Percentiles rank a stretch among this genome's conserved stretches.
Evolutionary conservation across 2,329 filamentous ascomycete genomes (phyloP).

Genomic region (Phyllosticta capitalensis): DNA sequence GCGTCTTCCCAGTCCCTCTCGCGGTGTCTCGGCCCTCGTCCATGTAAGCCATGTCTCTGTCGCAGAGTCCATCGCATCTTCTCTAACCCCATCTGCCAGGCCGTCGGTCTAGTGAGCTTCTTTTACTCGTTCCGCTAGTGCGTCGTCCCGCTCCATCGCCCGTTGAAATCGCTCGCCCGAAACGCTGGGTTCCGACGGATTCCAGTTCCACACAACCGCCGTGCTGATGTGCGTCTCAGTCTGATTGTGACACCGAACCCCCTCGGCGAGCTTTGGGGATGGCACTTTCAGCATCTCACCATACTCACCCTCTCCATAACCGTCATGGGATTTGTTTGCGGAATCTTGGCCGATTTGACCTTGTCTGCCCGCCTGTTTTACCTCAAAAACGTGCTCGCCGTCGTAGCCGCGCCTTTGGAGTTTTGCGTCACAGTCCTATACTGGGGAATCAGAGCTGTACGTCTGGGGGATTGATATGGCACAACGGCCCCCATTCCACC

Average conservation of each 20-base stretch:
- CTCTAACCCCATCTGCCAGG: constrained; percentile 15
- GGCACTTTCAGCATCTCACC: constrained; percentile 64
- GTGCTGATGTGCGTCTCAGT: background rate
- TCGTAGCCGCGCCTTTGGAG: constrained; percentile 59
- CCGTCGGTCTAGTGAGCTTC: constrained; percentile 35
- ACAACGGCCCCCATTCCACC: constrained; percentile 16
- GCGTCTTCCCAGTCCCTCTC: constrained; percentile 55
- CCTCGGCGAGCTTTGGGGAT: constrained; percentile 35
- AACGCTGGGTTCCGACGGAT: background rate
- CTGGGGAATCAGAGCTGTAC: constrained; percentile 54
- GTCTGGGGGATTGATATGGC: background rate
- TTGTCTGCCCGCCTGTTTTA: constrained; percentile 49
- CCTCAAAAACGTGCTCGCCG: constrained; percentile 57
- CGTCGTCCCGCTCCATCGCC: background rate
- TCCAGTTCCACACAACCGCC: background rate
- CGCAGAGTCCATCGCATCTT: background rate
- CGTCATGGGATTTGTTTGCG: constrained; percentile 51
- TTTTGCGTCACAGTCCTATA: constrained; percentile 63
- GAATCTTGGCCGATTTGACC: constrained; percentile 55
- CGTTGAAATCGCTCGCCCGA: background rate
- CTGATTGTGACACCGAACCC: constrained; percentile 1
- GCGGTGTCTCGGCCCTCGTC: constrained; percentile 51
- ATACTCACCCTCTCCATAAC: constrained; percentile 51
- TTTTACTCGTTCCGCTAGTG: constrained; percentile 35
- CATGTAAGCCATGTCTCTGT: constrained; percentile 36